phyloP scores from a whole-genome alignment of 495 filamentous ascomycete species.

The Penicillium fimorum region DNA sequence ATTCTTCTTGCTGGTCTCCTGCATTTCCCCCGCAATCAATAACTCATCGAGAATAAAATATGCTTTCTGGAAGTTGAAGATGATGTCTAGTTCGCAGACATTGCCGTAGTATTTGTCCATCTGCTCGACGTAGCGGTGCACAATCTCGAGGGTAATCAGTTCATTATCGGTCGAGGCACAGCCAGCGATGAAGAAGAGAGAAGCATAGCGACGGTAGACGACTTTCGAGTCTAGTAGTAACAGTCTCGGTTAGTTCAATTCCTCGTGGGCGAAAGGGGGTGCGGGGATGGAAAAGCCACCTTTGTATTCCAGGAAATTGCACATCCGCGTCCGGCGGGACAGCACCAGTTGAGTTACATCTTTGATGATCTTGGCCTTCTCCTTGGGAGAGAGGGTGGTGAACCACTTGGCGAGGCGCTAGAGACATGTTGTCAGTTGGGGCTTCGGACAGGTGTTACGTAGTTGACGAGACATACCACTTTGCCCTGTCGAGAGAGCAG shows the following conservation, averaged over 20 bases:
- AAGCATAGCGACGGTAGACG: constrained; percentile 97
- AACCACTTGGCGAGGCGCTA: constrained; percentile 99
- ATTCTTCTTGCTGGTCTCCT: constrained; percentile 99
- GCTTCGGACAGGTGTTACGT: constrained; percentile 24
- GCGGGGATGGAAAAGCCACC: constrained; percentile 48
- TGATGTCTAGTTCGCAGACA: constrained; percentile 98
- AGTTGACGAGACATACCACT: constrained; percentile 68
- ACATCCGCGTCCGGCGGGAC: constrained; percentile 94
- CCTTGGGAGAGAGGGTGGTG: constrained; percentile 94
- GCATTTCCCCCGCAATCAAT: constrained; percentile 91
- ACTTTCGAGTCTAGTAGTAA: constrained; percentile 81
- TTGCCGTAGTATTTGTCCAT: constrained; percentile 99
- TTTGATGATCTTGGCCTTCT: constrained; percentile 99
- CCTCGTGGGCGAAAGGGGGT: constrained; percentile 8
- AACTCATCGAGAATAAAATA: constrained; percentile 99
- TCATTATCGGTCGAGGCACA: constrained; percentile 95
- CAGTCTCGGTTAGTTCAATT: constrained; percentile 11
- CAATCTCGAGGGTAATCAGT: constrained; percentile 95
- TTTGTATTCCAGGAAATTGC: constrained; percentile 99
- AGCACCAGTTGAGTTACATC: constrained; percentile 98
- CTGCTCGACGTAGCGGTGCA: constrained; percentile 98
- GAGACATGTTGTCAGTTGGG: constrained; percentile 27
- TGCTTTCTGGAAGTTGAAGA: constrained; percentile 99
- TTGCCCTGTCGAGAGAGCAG: constrained; percentile 97
- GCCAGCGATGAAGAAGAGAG: constrained; percentile 98